Evolutionary conservation across 2,329 filamentous ascomycete genomes (phyloP).

Genomic region (Sporothrix euskadiensis): DNA sequence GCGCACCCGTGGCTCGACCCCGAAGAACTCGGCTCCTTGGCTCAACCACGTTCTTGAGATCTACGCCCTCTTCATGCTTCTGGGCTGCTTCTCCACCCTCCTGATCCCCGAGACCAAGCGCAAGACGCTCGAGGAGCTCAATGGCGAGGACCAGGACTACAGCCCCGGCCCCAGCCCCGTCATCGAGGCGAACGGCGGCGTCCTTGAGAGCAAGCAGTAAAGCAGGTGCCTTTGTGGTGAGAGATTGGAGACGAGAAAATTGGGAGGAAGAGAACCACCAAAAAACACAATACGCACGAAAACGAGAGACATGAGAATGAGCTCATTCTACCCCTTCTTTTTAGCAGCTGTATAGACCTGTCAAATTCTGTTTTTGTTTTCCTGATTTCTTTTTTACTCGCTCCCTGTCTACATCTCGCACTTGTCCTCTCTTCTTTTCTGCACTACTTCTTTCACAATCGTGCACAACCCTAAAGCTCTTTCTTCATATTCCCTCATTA

Average conservation of each 20-base stretch:
- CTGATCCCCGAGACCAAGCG: slow-evolving; percentile 74
- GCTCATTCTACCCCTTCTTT: background rate
- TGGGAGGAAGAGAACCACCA: background rate
- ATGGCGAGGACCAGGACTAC: slow-evolving; percentile 34
- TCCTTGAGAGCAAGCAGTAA: slow-evolving; percentile 30
- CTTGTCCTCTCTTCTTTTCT: background rate
- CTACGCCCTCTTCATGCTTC: slow-evolving; percentile 73
- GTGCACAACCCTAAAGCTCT: background rate
- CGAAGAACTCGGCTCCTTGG: slow-evolving; percentile 57
- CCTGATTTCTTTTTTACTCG: background rate
- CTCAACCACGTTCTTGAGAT: slow-evolving; percentile 77
- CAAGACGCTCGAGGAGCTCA: slow-evolving; percentile 68
- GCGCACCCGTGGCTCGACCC: slow-evolving; percentile 48
- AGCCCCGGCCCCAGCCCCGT: background rate
- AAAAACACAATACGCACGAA: background rate
- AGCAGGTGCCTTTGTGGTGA: background rate
- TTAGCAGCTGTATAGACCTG: background rate
- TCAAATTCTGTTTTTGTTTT: slow-evolving; percentile 12
- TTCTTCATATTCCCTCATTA: slow-evolving; percentile 7
- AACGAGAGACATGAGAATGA: slow-evolving; percentile 2
- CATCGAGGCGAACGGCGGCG: slow-evolving; percentile 18
- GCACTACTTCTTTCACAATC: background rate
- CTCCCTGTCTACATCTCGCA: background rate
- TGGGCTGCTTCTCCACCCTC: slow-evolving; percentile 67
- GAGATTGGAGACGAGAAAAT: background rate